A percentile compares a stretch with the other conserved stretches of the same genome.
Conservation (phyloP, 2,329 filamentous ascomycete genomes). For the Geoglossum cookeanum region DNA sequence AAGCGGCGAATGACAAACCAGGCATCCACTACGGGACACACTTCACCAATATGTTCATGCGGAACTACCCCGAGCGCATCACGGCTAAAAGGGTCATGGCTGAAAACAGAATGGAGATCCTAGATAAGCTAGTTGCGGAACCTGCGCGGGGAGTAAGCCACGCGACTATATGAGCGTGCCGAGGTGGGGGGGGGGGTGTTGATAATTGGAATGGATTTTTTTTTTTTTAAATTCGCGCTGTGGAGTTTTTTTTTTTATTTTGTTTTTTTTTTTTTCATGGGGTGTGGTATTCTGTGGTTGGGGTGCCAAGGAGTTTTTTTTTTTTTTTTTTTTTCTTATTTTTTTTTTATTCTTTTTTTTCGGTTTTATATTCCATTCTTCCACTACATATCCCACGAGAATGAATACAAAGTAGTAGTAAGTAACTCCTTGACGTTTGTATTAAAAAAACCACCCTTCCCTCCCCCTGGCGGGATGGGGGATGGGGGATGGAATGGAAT, state of each 20-base stretch:
- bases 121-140: not conserved
- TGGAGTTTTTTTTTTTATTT: not conserved
- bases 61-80: slow-evolving; percentile 29
- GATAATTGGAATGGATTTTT: no score
- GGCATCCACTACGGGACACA: slow-evolving; percentile 33
- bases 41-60: slow-evolving; percentile 32
- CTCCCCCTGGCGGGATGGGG: no score
- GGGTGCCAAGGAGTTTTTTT: no score
- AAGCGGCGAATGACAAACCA: slow-evolving; percentile 8
- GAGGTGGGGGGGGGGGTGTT: not conserved
- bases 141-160: not conserved
- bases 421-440: no score
- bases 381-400: no score
- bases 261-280: not conserved
- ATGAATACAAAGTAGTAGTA: no score
- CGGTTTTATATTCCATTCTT: no score
- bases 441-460: no score
- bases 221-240: no score
- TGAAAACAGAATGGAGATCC: slow-evolving; percentile 7
- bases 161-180: not conserved
- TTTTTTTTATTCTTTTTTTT: no score
- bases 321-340: no score
- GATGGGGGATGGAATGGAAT: no score
- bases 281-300: not conserved
- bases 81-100: slow-evolving; percentile 20